Evolutionary conservation across 2,329 filamentous ascomycete genomes (phyloP).

Genomic region (Cytospora mali): DNA sequence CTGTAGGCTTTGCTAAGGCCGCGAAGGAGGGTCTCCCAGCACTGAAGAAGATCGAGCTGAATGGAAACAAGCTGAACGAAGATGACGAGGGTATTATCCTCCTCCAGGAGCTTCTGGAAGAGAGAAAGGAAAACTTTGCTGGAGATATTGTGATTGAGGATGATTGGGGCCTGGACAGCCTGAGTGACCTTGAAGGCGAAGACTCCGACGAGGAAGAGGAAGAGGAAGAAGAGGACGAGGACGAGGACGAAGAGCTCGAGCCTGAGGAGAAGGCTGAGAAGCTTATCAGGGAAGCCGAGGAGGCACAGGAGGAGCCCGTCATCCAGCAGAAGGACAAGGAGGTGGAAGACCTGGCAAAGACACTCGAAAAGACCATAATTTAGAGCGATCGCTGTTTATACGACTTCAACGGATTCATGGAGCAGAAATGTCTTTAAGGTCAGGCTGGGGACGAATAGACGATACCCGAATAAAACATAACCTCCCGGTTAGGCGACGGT

Average conservation of each 20-base stretch:
- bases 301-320: slow-evolving; percentile 74
- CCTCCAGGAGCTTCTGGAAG: slow-evolving; percentile 72
- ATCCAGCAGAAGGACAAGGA: slow-evolving; percentile 71
- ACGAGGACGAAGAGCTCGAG: slow-evolving; percentile 60
- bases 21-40: slow-evolving; percentile 70
- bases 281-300: slow-evolving; percentile 68
- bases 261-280: slow-evolving; percentile 70
- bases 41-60: slow-evolving; percentile 85
- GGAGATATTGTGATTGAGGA: slow-evolving; percentile 73
- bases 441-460: slow-evolving; percentile 28
- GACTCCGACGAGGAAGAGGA: slow-evolving; percentile 71
- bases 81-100: slow-evolving; percentile 73
- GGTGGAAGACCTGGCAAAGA: slow-evolving; percentile 78
- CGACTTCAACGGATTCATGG: slow-evolving; percentile 20
- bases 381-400: slow-evolving; percentile 34
- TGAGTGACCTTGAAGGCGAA: slow-evolving; percentile 82
- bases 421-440: slow-evolving; percentile 26
- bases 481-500: slow-evolving; percentile 26
- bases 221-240: slow-evolving; percentile 70
- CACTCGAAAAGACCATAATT: slow-evolving; percentile 71
- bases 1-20: slow-evolving; percentile 72
- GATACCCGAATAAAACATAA: slow-evolving; percentile 29
- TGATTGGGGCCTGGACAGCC: slow-evolving; percentile 81
- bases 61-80: slow-evolving; percentile 93
- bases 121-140: slow-evolving; percentile 73